Evolutionary conservation across 106 monocot species (phyloP), one percentile per base, ranked within the genome.

Genomic region (Platanthera zijinensis): DNA sequence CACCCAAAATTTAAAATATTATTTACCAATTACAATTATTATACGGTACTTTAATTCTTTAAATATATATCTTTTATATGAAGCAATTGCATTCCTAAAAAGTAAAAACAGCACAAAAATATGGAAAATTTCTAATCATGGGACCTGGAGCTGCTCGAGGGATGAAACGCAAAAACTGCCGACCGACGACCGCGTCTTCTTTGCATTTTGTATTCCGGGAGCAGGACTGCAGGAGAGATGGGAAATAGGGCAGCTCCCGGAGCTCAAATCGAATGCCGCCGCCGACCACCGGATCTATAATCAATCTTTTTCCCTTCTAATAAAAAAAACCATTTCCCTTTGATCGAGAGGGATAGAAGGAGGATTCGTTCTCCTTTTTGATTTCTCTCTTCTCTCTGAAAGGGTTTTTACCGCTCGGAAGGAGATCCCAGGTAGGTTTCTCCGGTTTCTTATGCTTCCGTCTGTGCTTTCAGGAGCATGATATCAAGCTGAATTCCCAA

Each of bases 181-280:
- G 3, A 39, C 39, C 39, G 39, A 39, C 39, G 39, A 39, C 39
- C 39, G 39, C 39, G 8, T 5, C 32, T 66, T 1, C 47, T 69
- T 39, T 32, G 5, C 14, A 46, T 69, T 46, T 69, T 71, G 7
- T 14, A 17, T 72, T 51, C 22, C 50, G 2, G 72, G 72, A 39
- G 39, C 39, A 39, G 39, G 39, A 39, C 39, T 39, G 39, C 39
- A 39, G 39, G 39, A 39, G 8, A 72, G 51, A 50, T 13, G 72
- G 22, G 25, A 51, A 72, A 72, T 18, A 72, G 72, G 51, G 50
- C 72, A 72, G 72, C 51, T 72, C 72, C 21, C 51, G 72, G 72
- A 72, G 72, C 72, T 71, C 71, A 49, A 49, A n/a, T 50, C 72
- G 51, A n/a, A 15, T 10, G 4, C 72, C 11, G 21, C 9, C 0